Evolutionary conservation across 352 stramenopile species (phyloP).

Genomic region (Phytophthora sp.): DNA sequence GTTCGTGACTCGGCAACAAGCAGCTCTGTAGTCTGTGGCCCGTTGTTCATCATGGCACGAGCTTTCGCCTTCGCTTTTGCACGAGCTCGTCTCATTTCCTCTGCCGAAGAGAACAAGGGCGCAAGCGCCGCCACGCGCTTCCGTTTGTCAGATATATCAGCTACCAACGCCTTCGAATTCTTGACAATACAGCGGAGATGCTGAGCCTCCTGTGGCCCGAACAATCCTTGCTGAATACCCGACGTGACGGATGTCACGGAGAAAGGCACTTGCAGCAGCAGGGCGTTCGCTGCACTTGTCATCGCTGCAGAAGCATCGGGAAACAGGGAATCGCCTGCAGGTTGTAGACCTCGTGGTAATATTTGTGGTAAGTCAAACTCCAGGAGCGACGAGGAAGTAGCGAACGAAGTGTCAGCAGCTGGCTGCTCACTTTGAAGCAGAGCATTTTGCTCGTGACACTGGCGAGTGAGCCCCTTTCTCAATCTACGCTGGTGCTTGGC

Average conservation of each 20-base stretch:
- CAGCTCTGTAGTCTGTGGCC: conserved; percentile 22
- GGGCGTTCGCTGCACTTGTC: conserved; percentile 25
- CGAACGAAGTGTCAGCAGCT: background rate
- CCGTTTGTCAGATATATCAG: conserved; percentile 31
- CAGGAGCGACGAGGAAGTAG: conserved; percentile 11
- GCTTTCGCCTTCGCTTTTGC: conserved; percentile 27
- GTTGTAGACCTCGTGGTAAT: background rate
- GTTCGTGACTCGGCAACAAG: conserved; percentile 12
- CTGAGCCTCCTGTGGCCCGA: conserved; percentile 49
- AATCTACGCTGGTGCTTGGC: conserved; percentile 43
- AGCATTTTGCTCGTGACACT: conserved; percentile 6
- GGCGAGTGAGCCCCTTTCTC: conserved; percentile 30
- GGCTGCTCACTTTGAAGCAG: background rate
- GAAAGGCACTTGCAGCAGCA: conserved; percentile 42
- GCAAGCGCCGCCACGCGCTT: conserved; percentile 29
- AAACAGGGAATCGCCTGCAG: conserved; percentile 3
- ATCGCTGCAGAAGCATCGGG: conserved; percentile 31
- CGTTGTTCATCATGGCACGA: conserved; percentile 22
- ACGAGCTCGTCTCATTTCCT: conserved; percentile 29
- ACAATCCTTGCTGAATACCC: conserved; percentile 48
- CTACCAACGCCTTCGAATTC: conserved; percentile 22
- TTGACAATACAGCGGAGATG: conserved; percentile 42
- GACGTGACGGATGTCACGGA: conserved; percentile 48
- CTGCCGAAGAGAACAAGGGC: conserved; percentile 35
- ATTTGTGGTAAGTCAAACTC: conserved; percentile 22